phyloP scores from a whole-genome alignment of 345 rosid species.

The Sonneratia alba region DNA sequence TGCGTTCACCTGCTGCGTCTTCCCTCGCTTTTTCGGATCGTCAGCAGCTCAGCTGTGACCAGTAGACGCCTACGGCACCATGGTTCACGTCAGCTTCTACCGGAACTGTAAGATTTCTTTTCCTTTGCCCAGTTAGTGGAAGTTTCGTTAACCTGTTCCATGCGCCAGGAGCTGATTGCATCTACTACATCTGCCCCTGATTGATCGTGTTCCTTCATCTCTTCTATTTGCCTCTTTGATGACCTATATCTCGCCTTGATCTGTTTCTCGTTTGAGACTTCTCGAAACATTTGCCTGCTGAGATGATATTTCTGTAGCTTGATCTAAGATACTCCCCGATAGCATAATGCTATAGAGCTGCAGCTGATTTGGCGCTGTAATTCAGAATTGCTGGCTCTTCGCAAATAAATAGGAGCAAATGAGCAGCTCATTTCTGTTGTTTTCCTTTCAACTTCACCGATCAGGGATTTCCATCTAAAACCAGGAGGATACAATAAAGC shows the following conservation, averaged over 20 bases:
- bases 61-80: slow-evolving; percentile 13
- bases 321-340: background rate
- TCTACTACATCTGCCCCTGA: background rate
- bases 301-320: background rate
- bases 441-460: too few relatives aligned
- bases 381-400: too few relatives aligned
- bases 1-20: background rate
- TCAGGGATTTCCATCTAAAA: too few relatives aligned
- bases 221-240: background rate
- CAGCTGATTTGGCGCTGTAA: background rate
- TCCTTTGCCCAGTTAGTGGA: background rate
- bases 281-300: background rate
- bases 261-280: too few relatives aligned
- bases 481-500: too few relatives aligned
- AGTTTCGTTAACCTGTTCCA: too few relatives aligned
- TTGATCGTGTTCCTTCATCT: background rate
- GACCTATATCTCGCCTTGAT: background rate
- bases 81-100: slow-evolving; percentile 39
- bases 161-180: background rate
- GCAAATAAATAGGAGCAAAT: too few relatives aligned
- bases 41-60: background rate
- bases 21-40: background rate
- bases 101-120: slow-evolving; percentile 30
- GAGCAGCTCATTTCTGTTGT: too few relatives aligned
- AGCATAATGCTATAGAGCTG: background rate